Percentiles rank a stretch among this genome's conserved stretches.
Conservation (phyloP, 2,329 filamentous ascomycete genomes). For the Albophoma yamanashiensis region DNA sequence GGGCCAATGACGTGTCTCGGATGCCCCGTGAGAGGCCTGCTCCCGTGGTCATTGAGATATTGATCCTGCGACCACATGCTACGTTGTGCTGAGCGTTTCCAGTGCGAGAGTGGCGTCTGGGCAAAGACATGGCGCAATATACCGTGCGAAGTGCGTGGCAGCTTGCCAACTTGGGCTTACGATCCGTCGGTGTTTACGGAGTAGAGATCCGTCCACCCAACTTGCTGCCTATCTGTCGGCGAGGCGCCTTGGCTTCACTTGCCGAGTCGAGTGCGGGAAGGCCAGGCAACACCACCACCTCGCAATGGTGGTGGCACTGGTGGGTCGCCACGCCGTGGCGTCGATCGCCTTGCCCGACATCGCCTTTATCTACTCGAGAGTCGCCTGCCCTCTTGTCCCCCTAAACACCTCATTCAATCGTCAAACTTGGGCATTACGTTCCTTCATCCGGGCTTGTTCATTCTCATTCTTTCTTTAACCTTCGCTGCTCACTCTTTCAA, state of each 20-base stretch:
- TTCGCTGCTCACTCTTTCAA: background rate
- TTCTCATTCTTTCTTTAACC: background rate
- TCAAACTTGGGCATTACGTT: background rate
- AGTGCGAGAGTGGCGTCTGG: too few relatives aligned
- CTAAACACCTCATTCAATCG: background rate
- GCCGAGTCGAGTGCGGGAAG: background rate
- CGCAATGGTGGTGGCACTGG: background rate
- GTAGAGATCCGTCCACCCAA: background rate
- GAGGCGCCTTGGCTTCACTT: background rate
- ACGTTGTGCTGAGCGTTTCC: too few relatives aligned
- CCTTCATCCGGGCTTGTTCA: background rate
- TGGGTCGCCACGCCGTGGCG: background rate
- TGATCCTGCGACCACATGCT: too few relatives aligned
- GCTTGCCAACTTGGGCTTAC: too few relatives aligned
- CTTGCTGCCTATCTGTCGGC: background rate
- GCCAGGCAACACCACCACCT: background rate
- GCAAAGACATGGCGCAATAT: too few relatives aligned
- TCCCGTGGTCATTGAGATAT: background rate
- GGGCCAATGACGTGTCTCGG: background rate
- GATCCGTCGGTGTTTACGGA: too few relatives aligned
- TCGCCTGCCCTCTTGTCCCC: background rate
- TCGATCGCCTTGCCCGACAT: background rate
- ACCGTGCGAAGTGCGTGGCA: too few relatives aligned
- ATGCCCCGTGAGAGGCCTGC: background rate
- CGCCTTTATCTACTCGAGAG: background rate